Percentiles rank a stretch among this genome's conserved stretches.
phyloP scores from a whole-genome alignment of 176 grass and related monocot species.

The Secale cereale region DNA sequence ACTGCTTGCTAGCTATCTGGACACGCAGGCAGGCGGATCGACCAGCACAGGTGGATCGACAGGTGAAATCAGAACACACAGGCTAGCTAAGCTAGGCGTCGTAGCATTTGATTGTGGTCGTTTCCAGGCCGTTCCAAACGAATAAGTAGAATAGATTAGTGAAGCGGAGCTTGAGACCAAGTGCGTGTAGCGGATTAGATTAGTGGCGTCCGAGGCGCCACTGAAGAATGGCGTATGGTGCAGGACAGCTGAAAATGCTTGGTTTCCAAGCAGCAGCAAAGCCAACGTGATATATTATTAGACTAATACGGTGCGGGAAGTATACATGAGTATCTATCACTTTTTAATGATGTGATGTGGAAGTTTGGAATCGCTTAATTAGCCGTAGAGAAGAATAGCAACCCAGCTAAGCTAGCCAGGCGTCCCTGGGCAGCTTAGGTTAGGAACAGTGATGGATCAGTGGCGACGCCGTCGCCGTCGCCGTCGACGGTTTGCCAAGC shows the following conservation, averaged over 20 bases:
- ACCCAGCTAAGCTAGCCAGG: too few relatives aligned
- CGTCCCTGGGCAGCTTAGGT: too few relatives aligned
- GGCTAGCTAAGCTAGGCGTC: background rate
- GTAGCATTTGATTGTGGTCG: background rate
- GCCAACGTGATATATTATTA: too few relatives aligned
- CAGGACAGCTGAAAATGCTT: conserved; percentile 25
- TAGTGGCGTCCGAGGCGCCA: background rate
- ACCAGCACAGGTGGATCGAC: background rate
- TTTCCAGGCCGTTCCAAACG: background rate
- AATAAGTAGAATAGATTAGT: background rate
- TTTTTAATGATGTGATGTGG: background rate
- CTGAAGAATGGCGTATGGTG: background rate
- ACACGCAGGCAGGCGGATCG: background rate
- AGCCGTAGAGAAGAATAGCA: background rate
- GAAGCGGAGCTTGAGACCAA: background rate
- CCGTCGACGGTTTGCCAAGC: too few relatives aligned
- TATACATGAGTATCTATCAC: too few relatives aligned
- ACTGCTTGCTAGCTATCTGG: background rate
- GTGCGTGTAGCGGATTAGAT: background rate
- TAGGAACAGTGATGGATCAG: too few relatives aligned
- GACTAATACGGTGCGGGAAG: too few relatives aligned
- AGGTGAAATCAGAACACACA: background rate
- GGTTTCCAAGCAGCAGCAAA: background rate
- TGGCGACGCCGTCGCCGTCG: too few relatives aligned
- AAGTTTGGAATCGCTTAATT: conserved; percentile 30